Evolutionary conservation across 2,329 filamentous ascomycete genomes (phyloP).

Genomic region (Apiospora hydei): DNA sequence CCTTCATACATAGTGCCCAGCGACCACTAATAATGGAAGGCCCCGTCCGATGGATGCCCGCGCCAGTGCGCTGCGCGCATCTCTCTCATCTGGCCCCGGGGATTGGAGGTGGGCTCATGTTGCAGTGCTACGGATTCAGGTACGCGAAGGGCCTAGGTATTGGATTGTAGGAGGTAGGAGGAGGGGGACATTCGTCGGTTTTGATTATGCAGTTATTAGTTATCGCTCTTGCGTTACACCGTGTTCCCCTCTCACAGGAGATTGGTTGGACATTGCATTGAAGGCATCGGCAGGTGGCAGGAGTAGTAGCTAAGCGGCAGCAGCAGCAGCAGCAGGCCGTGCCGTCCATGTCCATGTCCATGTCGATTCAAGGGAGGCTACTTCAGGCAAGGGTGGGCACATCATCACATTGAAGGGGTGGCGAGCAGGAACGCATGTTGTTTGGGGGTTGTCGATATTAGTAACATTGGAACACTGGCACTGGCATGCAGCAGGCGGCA

Average conservation of each 20-base stretch:
- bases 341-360: background rate
- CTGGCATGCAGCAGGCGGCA: background rate
- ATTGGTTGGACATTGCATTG: background rate
- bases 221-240: background rate
- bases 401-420: background rate
- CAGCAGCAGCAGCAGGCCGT: background rate
- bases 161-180: background rate
- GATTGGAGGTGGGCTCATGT: conserved; percentile 16
- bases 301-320: background rate
- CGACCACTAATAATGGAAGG: conserved; percentile 1
- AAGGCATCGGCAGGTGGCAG: too few relatives aligned
- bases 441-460: background rate
- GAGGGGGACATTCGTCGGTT: background rate
- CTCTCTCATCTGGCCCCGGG: conserved; percentile 6
- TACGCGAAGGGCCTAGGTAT: background rate
- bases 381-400: too few relatives aligned
- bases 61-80: background rate
- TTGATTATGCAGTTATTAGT: background rate
- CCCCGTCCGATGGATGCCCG: background rate
- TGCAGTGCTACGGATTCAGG: conserved; percentile 11
- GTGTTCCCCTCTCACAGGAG: background rate
- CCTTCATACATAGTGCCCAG: background rate
- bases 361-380: too few relatives aligned
- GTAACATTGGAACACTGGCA: background rate
- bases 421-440: background rate